Evolutionary conservation across 306 rosid genomes (phyloP).

Genomic region (Cicer yamashitae): DNA sequence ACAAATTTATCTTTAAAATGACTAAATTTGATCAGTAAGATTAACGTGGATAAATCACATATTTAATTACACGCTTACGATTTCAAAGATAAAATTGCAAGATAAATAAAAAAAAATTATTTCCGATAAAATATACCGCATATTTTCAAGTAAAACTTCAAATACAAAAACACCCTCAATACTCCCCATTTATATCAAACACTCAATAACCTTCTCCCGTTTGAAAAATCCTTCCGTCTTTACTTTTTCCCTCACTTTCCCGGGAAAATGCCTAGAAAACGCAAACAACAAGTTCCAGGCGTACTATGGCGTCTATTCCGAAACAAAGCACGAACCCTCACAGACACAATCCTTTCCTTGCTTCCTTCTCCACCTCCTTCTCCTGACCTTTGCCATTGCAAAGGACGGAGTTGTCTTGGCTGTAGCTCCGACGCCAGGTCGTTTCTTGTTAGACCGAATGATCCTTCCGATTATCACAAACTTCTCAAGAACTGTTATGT

Average conservation of each 20-base stretch:
- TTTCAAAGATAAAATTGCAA: no score
- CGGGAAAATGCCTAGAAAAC: slow-evolving; percentile 61
- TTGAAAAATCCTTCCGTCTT: not conserved
- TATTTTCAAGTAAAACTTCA: not conserved
- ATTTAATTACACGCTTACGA: no score
- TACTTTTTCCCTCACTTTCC: slow-evolving; percentile 28
- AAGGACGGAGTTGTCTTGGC: slow-evolving; percentile 53
- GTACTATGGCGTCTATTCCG: slow-evolving; percentile 70
- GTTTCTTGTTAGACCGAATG: slow-evolving; percentile 63
- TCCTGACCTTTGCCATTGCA: slow-evolving; percentile 55
- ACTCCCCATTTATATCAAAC: not conserved
- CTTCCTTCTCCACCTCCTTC: slow-evolving; percentile 58
- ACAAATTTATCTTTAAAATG: no score
- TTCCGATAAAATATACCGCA: no score
- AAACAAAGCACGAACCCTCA: slow-evolving; percentile 55
- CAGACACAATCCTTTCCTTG: slow-evolving; percentile 52
- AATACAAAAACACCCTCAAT: not conserved
- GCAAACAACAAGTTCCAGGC: slow-evolving; percentile 56
- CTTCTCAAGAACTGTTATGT: slow-evolving; percentile 58
- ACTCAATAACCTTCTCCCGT: not conserved
- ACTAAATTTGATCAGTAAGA: no score
- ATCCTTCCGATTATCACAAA: slow-evolving; percentile 58
- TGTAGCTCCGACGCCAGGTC: slow-evolving; percentile 46
- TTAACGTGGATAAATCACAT: no score
- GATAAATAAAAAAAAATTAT: no score